These are phyloP conservation scores for Rhytidiadelphus loreus DNA, from an alignment of 225 moss, liverwort and hornwort species.

Conservation along the genomic window DNA sequence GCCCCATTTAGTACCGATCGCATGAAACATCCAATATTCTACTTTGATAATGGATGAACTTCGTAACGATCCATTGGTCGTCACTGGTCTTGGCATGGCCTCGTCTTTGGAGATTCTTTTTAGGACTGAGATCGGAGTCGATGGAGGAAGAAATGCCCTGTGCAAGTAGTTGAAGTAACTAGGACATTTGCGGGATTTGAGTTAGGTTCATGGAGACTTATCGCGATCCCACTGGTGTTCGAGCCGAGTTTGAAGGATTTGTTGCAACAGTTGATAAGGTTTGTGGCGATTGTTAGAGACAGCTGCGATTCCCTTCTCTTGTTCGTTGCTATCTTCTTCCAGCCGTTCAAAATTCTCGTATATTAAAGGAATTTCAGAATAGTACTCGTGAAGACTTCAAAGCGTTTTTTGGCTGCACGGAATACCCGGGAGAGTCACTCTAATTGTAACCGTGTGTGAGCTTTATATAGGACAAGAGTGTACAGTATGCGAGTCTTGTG, in stretches of 20 bases:
- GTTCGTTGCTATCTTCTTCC: background rate
- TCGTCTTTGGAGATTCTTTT: background rate
- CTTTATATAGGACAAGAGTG: constrained; percentile 31
- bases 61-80: background rate
- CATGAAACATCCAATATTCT: background rate
- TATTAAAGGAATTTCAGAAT: background rate
- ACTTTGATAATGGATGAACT: background rate
- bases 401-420: background rate
- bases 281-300: constrained; percentile 7
- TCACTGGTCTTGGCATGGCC: background rate
- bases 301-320: background rate
- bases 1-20: background rate
- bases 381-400: background rate
- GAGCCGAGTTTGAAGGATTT: constrained; percentile 78
- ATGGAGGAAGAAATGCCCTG: background rate
- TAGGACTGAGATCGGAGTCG: background rate
- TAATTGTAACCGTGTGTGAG: background rate
- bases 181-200: constrained; percentile 4
- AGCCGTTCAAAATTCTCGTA: background rate
- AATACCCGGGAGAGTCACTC: background rate
- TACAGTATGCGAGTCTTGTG: constrained; percentile 23
- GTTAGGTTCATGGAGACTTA: constrained; percentile 71
- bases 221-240: constrained; percentile 48
- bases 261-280: constrained; percentile 50
- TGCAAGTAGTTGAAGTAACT: background rate